phyloP scores from a whole-genome alignment of 257 asterid species.

The Catharanthus roseus region DNA sequence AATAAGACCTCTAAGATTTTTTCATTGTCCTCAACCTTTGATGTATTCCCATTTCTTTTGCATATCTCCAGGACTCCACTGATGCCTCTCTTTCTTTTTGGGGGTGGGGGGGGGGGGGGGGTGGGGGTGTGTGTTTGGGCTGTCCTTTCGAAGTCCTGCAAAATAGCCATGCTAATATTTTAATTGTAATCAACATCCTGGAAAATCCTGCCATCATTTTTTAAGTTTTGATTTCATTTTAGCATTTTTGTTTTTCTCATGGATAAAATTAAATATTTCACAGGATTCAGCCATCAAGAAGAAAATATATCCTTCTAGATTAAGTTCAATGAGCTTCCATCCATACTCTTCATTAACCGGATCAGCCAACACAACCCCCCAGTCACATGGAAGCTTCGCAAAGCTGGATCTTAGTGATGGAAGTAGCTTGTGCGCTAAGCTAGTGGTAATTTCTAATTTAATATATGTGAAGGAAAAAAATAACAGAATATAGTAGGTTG shows the following conservation, averaged over 20 bases:
- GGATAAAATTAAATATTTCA: conserved; percentile 9
- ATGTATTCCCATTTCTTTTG: background rate
- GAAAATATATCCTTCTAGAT: conserved; percentile 60
- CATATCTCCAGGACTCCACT: background rate
- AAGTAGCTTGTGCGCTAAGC: conserved; percentile 59
- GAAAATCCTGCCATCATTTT: background rate
- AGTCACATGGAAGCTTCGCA: conserved; percentile 46
- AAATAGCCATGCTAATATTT: background rate
- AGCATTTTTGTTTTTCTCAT: background rate
- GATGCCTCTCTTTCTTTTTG: no score
- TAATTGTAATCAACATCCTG: background rate
- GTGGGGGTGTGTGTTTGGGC: background rate
- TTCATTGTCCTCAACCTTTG: background rate
- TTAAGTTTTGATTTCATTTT: background rate
- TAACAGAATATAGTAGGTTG: background rate
- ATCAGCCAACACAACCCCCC: conserved; percentile 24
- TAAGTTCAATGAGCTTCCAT: conserved; percentile 56
- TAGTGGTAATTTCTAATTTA: conserved; percentile 58
- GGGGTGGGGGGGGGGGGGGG: no score
- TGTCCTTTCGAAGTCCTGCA: background rate
- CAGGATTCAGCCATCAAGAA: conserved; percentile 57
- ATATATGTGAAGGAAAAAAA: conserved; percentile 12
- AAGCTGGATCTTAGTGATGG: conserved; percentile 77
- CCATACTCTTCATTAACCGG: conserved; percentile 32
- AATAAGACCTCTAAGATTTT: background rate